Evolutionary conservation across 169 alveolate species (phyloP), one percentile per base, ranked within the genome.

Genomic region (Babesia gibsoni): DNA sequence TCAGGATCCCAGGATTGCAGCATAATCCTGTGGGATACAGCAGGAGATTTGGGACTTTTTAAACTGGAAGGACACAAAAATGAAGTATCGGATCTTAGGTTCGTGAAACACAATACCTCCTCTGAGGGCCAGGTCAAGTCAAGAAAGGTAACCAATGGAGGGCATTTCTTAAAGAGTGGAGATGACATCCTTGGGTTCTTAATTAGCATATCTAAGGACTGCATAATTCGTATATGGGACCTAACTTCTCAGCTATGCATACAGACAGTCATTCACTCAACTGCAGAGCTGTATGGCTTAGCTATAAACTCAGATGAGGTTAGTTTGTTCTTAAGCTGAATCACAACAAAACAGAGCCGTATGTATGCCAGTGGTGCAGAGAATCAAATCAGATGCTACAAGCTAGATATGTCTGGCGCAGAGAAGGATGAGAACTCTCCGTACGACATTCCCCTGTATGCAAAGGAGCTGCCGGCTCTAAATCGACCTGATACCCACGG

Each of bases 161-260:
- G 49, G 9, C 2, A 8, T 14, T 10, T 36, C 9, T 9, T 4
- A 9, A 37, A 52, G 59, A 30, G 35, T 6, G 42, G 41, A 4
- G 79, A 56, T 29, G 69, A 36, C 49, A 81, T 25, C 14, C 36
- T 63, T 64, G 83, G 74, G 1, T 70, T 56, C 33, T 49, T 89
- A 52, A 57, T 92, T 23, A 89, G 94, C 42, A 88, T 82, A 25
- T 89, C 94, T 16, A 91, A 91, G 67, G 96, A 92, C 81, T 84
- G 95, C 32, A 69, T 90, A 42, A 69, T 93, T n/a, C 90, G 90
- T 50, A 67, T 93, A 22, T 93, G 96, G 96, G 94, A 91, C 57
- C 67, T 84, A 32, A 74, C 72, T 39, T 74, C 90, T 25, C 93
- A 93, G 77, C 52, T 84, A 30, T 91, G 96, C 69, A 88, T 93